Percentiles rank a stretch among this genome's conserved stretches.
These are phyloP conservation scores for Haplosporangium sp. DNA, from an alignment of 371 early-diverging fungal species.

Conservation along the genomic window DNA sequence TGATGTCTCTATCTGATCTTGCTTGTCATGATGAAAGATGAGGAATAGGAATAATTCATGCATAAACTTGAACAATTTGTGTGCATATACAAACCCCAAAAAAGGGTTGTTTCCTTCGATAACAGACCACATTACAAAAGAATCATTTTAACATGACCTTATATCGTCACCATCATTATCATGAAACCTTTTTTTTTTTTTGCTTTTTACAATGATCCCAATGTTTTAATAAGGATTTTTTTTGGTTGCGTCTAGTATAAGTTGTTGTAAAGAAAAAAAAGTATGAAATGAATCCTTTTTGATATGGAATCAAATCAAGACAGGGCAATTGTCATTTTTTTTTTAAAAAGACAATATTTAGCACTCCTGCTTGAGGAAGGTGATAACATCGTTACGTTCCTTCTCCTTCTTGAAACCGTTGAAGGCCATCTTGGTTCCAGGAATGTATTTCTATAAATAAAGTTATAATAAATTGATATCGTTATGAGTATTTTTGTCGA, in stretches of 20 bases:
- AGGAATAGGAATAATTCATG: too few relatives aligned
- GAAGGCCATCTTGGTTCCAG: constrained; percentile 98
- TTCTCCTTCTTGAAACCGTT: constrained; percentile 97
- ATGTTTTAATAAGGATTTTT: neutral
- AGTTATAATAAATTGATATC: too few relatives aligned
- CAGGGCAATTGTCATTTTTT: neutral
- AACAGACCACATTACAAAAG: too few relatives aligned
- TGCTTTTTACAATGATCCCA: constrained; percentile 1
- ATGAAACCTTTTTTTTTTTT: neutral
- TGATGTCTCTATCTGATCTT: too few relatives aligned
- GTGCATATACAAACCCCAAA: too few relatives aligned
- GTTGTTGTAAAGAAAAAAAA: neutral
- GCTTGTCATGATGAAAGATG: too few relatives aligned
- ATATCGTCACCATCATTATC: neutral
- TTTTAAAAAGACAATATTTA: constrained; percentile 12
- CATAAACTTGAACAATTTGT: too few relatives aligned
- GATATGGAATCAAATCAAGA: too few relatives aligned
- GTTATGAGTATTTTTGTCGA: too few relatives aligned
- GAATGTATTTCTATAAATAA: constrained; percentile 82
- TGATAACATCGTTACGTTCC: constrained; percentile 90
- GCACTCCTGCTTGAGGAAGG: constrained; percentile 84
- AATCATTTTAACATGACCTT: too few relatives aligned
- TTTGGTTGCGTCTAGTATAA: neutral
- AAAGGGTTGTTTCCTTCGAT: too few relatives aligned
- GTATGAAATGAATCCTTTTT: neutral